These are phyloP conservation scores for Scytalidium lignicola DNA, from an alignment of 2,329 filamentous ascomycete species.

Conservation along the genomic window DNA sequence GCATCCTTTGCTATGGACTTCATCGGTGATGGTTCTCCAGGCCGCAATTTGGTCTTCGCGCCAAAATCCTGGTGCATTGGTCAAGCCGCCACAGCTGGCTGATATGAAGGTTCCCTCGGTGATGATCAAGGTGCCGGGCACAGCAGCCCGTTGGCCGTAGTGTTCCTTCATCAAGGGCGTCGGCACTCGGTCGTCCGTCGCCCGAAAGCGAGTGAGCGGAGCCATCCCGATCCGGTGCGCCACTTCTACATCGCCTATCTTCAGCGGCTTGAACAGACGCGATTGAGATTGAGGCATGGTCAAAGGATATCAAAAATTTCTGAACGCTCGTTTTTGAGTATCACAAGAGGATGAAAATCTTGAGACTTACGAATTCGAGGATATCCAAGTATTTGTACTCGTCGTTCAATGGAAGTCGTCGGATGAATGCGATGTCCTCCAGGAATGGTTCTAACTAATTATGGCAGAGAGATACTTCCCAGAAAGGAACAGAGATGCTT, in stretches of 20 bases:
- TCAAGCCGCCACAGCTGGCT: constrained; percentile 39
- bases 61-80: constrained; percentile 53
- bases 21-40: constrained; percentile 57
- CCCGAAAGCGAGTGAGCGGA: constrained; percentile 51
- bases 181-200: constrained; percentile 41
- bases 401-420: too few species aligned
- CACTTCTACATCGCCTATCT: constrained; percentile 35
- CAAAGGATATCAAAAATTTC: too few species aligned
- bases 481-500: background rate
- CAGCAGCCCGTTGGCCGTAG: constrained; percentile 46
- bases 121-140: constrained; percentile 49
- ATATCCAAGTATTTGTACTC: too few species aligned
- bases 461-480: background rate
- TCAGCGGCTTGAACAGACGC: constrained; percentile 35
- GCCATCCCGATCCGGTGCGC: constrained; percentile 47
- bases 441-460: too few species aligned
- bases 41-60: constrained; percentile 47
- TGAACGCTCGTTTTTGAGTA: too few species aligned
- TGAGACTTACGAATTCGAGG: too few species aligned
- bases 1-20: constrained; percentile 56
- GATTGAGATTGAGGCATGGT: too few species aligned
- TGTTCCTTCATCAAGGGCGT: constrained; percentile 40
- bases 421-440: too few species aligned
- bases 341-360: too few species aligned
- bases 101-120: constrained; percentile 53